These are phyloP conservation scores for Panaeolus cyanescens DNA, from an alignment of 768 basidiomycete genomes.

Conservation along the genomic window DNA sequence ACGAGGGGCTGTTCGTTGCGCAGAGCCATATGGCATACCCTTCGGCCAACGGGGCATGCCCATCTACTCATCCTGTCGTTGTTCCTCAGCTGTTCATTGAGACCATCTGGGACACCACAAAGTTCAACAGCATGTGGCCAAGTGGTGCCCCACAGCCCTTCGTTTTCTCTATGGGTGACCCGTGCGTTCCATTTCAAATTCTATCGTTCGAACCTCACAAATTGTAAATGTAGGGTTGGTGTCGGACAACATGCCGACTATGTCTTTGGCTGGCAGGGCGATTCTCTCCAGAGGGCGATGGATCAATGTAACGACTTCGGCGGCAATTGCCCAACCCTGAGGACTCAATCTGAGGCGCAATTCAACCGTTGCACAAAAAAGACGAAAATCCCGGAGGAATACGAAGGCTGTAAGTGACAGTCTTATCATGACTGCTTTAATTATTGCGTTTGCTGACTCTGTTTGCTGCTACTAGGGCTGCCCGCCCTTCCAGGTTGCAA, in stretches of 20 bases:
- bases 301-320: slow-evolving; percentile 18
- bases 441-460: neutral
- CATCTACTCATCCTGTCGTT: slow-evolving; percentile 17
- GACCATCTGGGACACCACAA: slow-evolving; percentile 19
- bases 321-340: slow-evolving; percentile 19
- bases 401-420: slow-evolving; percentile 21
- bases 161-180: slow-evolving; percentile 22
- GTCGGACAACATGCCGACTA: slow-evolving; percentile 25
- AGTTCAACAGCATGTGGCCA: slow-evolving; percentile 24
- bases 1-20: too few species aligned
- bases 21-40: slow-evolving; percentile 20
- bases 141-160: slow-evolving; percentile 17
- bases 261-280: slow-evolving; percentile 23
- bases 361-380: slow-evolving; percentile 20
- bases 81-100: slow-evolving; percentile 19
- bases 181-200: slow-evolving; percentile 9
- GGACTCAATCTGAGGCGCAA: slow-evolving; percentile 18
- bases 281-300: slow-evolving; percentile 22
- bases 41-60: slow-evolving; percentile 10
- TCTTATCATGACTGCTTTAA: neutral
- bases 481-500: slow-evolving; percentile 21
- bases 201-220: neutral
- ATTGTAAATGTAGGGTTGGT: slow-evolving; percentile 12
- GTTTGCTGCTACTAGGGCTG: slow-evolving; percentile 15
- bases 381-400: slow-evolving; percentile 13